Evolutionary conservation across 192 early-diverging fungal species (phyloP).

Genomic region (Phycomyces nitens): DNA sequence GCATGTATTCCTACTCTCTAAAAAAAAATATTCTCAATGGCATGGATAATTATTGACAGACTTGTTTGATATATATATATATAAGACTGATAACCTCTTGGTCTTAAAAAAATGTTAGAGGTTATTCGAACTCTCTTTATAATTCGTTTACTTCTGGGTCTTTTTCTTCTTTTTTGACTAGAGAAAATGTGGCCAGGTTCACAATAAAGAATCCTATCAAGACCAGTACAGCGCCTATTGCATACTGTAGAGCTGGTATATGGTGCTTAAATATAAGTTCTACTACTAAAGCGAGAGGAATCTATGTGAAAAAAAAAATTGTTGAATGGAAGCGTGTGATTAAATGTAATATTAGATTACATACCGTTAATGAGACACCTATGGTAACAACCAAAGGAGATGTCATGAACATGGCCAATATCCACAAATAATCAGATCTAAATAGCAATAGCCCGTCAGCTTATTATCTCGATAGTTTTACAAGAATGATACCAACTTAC

Average conservation of each 20-base stretch:
- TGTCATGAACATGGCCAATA: slow-evolving; percentile 74
- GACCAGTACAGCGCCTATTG: slow-evolving; percentile 62
- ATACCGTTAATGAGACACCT: slow-evolving; percentile 69
- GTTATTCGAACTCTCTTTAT: too few species aligned
- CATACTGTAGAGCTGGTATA: slow-evolving; percentile 49
- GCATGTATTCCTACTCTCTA: too few species aligned
- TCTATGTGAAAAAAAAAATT: slow-evolving; percentile 25
- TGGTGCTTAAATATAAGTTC: slow-evolving; percentile 68
- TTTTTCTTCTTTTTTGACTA: slow-evolving; percentile 24
- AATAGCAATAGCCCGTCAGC: slow-evolving; percentile 2
- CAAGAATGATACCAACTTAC: slow-evolving; percentile 32
- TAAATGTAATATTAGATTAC: slow-evolving; percentile 17
- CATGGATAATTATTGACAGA: too few species aligned
- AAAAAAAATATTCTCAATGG: too few species aligned
- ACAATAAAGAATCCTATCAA: slow-evolving; percentile 66
- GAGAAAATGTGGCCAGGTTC: slow-evolving; percentile 43
- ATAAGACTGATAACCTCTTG: too few species aligned
- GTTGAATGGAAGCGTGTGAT: not conserved
- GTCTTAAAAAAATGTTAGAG: too few species aligned
- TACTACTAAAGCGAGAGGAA: slow-evolving; percentile 65
- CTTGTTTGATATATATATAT: too few species aligned
- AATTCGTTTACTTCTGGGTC: too few species aligned
- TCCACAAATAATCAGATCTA: slow-evolving; percentile 76
- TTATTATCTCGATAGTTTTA: not conserved
- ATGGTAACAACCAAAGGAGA: slow-evolving; percentile 80